Percentiles rank a stretch among this genome's conserved stretches.
Conservation (phyloP, 495 filamentous ascomycete genomes). For the Hamigera avellanea region DNA sequence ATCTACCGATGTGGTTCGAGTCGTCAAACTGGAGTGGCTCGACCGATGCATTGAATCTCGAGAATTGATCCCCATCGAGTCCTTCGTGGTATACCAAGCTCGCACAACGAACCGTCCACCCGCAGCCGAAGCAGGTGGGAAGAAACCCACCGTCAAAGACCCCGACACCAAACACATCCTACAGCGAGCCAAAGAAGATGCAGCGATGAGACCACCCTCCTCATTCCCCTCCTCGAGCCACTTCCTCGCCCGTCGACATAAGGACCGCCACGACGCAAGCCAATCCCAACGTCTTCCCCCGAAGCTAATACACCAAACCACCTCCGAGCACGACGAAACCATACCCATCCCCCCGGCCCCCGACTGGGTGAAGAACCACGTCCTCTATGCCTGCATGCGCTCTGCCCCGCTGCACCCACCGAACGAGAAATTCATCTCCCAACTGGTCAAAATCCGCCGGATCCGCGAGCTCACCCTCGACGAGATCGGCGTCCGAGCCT, state of each 20-base stretch:
- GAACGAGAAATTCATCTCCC: constrained; percentile 64
- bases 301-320: constrained; percentile 50
- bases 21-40: constrained; percentile 72
- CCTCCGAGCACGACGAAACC: constrained; percentile 57
- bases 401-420: constrained; percentile 56
- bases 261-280: constrained; percentile 7
- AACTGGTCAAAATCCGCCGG: constrained; percentile 63
- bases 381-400: constrained; percentile 73
- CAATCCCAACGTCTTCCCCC: constrained; percentile 19
- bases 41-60: constrained; percentile 44
- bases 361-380: constrained; percentile 51
- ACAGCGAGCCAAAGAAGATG: constrained; percentile 42
- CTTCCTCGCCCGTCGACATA: constrained; percentile 8
- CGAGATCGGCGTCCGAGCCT: constrained; percentile 73
- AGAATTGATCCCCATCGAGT: constrained; percentile 40
- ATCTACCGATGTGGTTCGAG: constrained; percentile 36
- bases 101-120: constrained; percentile 15
- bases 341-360: constrained; percentile 46
- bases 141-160: neutral
- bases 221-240: constrained; percentile 1
- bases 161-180: constrained; percentile 23
- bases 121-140: neutral
- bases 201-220: constrained; percentile 11
- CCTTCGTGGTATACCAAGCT: constrained; percentile 58
- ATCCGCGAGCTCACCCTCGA: constrained; percentile 61